Percentiles rank a stretch among this genome's conserved stretches.
Conservation (phyloP, 495 filamentous ascomycete genomes). For the Friedmanniomyces simplex region DNA sequence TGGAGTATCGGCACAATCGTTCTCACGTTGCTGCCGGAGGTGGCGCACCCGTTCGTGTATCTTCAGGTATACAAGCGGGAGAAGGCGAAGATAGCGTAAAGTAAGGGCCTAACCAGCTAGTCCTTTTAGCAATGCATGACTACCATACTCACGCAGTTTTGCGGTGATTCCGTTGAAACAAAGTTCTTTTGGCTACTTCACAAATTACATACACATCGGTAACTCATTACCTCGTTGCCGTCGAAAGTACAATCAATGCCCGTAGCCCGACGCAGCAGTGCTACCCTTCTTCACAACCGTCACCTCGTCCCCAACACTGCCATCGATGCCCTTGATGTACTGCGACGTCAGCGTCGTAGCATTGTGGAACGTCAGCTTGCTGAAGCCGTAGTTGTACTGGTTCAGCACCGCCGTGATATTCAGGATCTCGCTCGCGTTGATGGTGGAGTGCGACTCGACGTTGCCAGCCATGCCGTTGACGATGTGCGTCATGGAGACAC, state of each 20-base stretch:
- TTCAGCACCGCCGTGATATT: conserved; percentile 42
- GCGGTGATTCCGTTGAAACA: no score
- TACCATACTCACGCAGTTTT: no score
- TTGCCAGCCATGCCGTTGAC: conserved; percentile 21
- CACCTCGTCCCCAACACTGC: conserved; percentile 35
- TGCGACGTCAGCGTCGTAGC: conserved; percentile 36
- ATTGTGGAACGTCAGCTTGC: conserved; percentile 39
- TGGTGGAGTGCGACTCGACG: conserved; percentile 22
- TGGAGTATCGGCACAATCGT: conserved; percentile 4
- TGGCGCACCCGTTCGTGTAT: conserved; percentile 11
- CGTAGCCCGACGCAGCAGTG: neutral
- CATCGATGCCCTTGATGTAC: conserved; percentile 38
- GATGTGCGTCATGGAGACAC: conserved; percentile 25
- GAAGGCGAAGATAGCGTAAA: neutral
- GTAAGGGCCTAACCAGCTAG: no score
- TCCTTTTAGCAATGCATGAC: no score
- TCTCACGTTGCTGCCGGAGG: conserved; percentile 11
- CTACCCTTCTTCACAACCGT: conserved; percentile 29
- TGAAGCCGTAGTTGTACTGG: conserved; percentile 39
- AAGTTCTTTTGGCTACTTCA: no score
- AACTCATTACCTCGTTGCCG: no score
- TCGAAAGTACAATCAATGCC: neutral
- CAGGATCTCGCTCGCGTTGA: conserved; percentile 26
- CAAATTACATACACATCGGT: no score
- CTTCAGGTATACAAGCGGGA: neutral